These are phyloP conservation scores for Sungouiozyma ichnusensis DNA, from an alignment of 805 yeast species.

Conservation along the genomic window DNA sequence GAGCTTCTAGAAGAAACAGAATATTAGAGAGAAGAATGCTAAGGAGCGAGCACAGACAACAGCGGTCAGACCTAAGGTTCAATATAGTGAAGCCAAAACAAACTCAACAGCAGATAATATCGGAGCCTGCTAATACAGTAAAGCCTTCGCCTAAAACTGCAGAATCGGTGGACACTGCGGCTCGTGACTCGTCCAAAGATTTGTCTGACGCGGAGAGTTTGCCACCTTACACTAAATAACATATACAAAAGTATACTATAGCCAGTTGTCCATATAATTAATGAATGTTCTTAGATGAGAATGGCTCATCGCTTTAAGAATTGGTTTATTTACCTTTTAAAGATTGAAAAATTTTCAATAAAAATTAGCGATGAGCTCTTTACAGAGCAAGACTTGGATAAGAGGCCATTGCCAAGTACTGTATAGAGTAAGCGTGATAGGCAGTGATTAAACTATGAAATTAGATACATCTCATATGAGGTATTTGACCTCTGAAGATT, in stretches of 20 bases:
- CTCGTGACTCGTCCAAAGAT: background rate
- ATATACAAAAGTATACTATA: no score
- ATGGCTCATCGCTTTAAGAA: background rate
- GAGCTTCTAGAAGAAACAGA: background rate
- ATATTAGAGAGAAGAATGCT: background rate
- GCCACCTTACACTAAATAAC: background rate
- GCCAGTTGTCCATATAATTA: no score
- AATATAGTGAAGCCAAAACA: background rate
- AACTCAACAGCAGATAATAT: background rate
- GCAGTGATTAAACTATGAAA: conserved; percentile 51
- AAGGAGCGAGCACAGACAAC: background rate
- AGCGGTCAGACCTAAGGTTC: background rate
- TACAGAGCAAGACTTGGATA: no score
- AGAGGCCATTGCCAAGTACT: background rate
- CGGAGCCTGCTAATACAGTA: background rate
- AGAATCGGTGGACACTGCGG: background rate
- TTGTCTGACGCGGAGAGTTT: background rate
- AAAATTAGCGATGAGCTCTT: conserved; percentile 2
- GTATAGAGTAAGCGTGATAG: background rate
- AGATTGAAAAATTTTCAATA: background rate
- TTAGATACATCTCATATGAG: conserved; percentile 90
- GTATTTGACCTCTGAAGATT: conserved; percentile 83
- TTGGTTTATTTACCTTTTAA: conserved; percentile 1
- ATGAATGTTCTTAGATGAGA: no score
- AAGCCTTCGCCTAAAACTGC: no score